Evolutionary conservation across 164 flowering plant genomes (phyloP), one percentile per base, ranked within the genome.

Genomic region (Umbilicus rupestris): DNA sequence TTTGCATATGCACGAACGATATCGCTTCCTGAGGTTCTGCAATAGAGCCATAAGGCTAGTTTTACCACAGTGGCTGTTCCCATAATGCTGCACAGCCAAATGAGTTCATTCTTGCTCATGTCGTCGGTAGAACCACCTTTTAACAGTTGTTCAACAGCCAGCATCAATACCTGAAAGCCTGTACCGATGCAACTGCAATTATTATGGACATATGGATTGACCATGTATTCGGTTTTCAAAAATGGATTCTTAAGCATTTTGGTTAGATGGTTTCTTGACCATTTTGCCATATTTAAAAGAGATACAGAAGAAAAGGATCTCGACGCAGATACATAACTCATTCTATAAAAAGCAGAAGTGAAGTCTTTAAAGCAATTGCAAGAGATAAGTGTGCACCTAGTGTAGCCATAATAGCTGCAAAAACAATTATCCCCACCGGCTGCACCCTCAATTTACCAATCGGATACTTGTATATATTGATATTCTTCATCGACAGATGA

Each of bases 1-100:
- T 92, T 77, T 24, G 99, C 96, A 76, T 95, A 95, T n/a, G 98
- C 99, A 45, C 97, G 97, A 22, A 95, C 99, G 39, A 95, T 95
- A 42, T 85, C 63, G 71, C 85, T 92, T 58, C 81, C 75, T 5
- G 98, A 95, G 68, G 76, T 86, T 80, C 80, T 85, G 80, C 99
- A 95, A 68, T 92, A 95, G 62, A 90, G 1, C 90, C 91, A 95
- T 10, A 95, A 87, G 5, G 63, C 78, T 41, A 95, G 84, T 76
- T 95, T 95, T 31, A 90, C 85, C 7, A 64, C 77, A 55, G 94
- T 83, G 7, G 98, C 99, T 62, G 83, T 68, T 50, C 87, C 15
- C 99, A 95, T 95, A 49, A 95, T 90, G 12, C 73, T 22, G 70
- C 73, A 88, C 59, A 95, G 63, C 99, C 99, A 95, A 17, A 80